These are phyloP conservation scores for Septoria petroselini DNA, from an alignment of 2,329 filamentous ascomycete species.

Conservation along the genomic window DNA sequence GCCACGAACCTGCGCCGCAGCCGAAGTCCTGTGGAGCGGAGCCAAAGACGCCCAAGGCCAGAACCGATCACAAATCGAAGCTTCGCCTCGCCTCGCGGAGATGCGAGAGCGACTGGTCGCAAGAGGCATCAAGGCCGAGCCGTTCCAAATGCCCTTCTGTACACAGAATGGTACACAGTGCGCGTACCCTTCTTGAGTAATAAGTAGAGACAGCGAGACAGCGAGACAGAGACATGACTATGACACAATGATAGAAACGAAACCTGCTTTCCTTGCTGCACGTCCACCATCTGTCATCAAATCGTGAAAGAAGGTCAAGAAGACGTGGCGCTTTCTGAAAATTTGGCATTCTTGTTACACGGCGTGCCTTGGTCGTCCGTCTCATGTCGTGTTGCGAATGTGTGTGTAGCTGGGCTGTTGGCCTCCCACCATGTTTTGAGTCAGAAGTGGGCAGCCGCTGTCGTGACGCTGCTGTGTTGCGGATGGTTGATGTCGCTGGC, in stretches of 20 bases:
- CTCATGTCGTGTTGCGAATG: background rate
- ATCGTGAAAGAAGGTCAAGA: too few relatives aligned
- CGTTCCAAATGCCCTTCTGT: slow-evolving; percentile 72
- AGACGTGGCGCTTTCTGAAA: too few relatives aligned
- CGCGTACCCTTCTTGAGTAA: slow-evolving; percentile 25
- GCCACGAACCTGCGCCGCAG: slow-evolving; percentile 71
- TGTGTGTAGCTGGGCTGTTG: background rate
- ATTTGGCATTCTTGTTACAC: background rate
- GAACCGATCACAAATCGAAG: slow-evolving; percentile 69
- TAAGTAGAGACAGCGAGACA: too few relatives aligned
- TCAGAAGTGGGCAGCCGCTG: too few relatives aligned
- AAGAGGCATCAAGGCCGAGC: slow-evolving; percentile 61
- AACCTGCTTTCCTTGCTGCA: too few relatives aligned
- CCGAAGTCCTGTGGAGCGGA: slow-evolving; percentile 78
- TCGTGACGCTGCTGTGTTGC: too few relatives aligned
- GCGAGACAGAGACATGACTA: too few relatives aligned
- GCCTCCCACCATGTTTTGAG: too few relatives aligned
- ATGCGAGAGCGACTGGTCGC: slow-evolving; percentile 72
- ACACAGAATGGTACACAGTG: slow-evolving; percentile 58
- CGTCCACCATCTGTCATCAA: too few relatives aligned
- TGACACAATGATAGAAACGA: too few relatives aligned
- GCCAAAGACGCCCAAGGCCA: slow-evolving; percentile 59
- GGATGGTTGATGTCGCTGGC: too few relatives aligned
- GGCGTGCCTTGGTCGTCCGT: background rate
- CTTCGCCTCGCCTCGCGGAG: slow-evolving; percentile 67